A percentile compares a stretch with the other conserved stretches of the same genome.
Evolutionary conservation across 805 yeast genomes (phyloP).

Genomic region (Metschnikowia continentalis): DNA sequence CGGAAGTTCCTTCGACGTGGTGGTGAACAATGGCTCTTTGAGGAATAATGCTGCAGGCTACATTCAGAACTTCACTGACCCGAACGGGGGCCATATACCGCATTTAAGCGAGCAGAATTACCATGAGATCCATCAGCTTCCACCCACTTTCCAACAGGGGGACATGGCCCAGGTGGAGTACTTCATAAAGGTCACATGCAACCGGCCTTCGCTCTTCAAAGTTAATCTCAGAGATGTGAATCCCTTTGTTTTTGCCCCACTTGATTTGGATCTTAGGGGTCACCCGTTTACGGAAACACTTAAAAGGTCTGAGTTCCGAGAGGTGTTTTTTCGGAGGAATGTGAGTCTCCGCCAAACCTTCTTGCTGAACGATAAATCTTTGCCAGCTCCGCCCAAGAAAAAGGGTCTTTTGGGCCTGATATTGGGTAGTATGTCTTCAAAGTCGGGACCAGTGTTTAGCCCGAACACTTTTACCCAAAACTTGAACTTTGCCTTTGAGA

Average conservation of each 20-base stretch:
- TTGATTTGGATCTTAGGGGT: conserved; percentile 31
- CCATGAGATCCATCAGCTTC: conserved; percentile 13
- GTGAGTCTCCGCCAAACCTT: conserved; percentile 31
- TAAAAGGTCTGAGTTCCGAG: conserved; percentile 30
- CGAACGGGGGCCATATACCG: not conserved
- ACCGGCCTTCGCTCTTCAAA: conserved; percentile 46
- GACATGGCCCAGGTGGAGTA: conserved; percentile 43
- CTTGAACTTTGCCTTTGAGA: conserved; percentile 44
- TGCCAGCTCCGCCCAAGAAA: conserved; percentile 8
- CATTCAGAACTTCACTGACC: conserved; percentile 1
- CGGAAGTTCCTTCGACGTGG: conserved; percentile 24
- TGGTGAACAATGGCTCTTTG: conserved; percentile 32
- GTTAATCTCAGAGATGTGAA: conserved; percentile 43
- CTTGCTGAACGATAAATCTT: conserved; percentile 19
- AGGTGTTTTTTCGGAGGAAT: conserved; percentile 33
- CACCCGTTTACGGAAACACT: conserved; percentile 14
- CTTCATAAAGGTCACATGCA: conserved; percentile 59
- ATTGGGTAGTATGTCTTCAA: conserved; percentile 7
- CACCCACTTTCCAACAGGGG: conserved; percentile 11
- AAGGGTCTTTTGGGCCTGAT: conserved; percentile 12
- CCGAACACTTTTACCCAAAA: conserved; percentile 15
- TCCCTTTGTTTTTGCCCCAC: conserved; percentile 54
- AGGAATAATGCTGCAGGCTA: conserved; percentile 17
- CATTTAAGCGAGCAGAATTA: conserved; percentile 3
- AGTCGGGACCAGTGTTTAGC: not conserved